phyloP scores from a whole-genome alignment of 805 yeast species.

The Zygosaccharomyces lentus region DNA sequence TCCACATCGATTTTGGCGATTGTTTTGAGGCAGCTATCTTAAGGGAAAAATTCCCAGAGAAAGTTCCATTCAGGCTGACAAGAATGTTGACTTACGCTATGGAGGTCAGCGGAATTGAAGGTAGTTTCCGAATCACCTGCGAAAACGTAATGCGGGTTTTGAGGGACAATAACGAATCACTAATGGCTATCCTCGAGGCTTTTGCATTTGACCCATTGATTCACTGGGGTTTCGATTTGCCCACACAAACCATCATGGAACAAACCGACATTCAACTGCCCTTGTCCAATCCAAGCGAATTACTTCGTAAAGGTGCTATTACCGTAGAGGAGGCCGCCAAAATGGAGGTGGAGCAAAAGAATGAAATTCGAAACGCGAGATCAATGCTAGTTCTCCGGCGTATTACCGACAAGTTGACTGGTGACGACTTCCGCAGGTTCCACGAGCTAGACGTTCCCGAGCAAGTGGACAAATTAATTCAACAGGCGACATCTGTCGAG shows the following conservation, averaged over 20 bases:
- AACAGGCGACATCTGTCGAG: conserved; percentile 94
- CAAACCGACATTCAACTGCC: conserved; percentile 68
- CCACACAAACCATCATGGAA: conserved; percentile 70
- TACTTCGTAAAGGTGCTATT: conserved; percentile 66
- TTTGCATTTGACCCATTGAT: conserved; percentile 98
- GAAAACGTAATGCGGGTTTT: conserved; percentile 95
- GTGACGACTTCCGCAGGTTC: conserved; percentile 80
- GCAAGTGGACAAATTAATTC: conserved; percentile 90
- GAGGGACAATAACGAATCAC: conserved; percentile 89
- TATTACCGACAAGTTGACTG: conserved; percentile 87
- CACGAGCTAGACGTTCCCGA: conserved; percentile 73
- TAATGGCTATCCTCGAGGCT: conserved; percentile 97
- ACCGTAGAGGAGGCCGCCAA: conserved; percentile 71
- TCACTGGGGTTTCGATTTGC: conserved; percentile 97
- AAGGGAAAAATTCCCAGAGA: conserved; percentile 96
- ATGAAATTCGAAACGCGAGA: conserved; percentile 77
- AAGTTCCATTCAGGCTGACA: conserved; percentile 94
- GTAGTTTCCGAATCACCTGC: conserved; percentile 92
- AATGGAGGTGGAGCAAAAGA: conserved; percentile 62
- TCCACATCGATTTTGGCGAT: conserved; percentile 98
- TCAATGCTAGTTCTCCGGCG: conserved; percentile 86
- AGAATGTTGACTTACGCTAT: conserved; percentile 96
- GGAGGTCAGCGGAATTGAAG: conserved; percentile 99
- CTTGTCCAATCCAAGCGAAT: conserved; percentile 62
- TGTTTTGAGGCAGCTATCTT: conserved; percentile 97